phyloP scores from a whole-genome alignment of 169 alveolate species.

The Plasmodium relictum region DNA sequence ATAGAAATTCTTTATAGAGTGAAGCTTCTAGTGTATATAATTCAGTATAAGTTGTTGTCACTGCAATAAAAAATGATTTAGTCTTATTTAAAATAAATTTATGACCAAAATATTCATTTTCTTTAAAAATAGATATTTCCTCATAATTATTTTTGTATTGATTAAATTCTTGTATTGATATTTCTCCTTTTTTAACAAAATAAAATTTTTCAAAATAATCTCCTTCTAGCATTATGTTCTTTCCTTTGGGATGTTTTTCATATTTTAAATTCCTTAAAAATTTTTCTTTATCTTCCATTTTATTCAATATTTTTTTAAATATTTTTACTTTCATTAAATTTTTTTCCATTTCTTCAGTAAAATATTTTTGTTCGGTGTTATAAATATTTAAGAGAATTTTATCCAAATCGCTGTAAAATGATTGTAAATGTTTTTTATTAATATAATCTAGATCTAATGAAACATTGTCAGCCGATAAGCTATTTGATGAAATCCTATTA shows the following conservation, averaged over 20 bases:
- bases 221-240: conserved; percentile 65
- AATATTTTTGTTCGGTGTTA: conserved; percentile 72
- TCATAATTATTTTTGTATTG: conserved; percentile 75
- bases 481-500: background rate
- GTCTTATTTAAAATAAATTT: conserved; percentile 33
- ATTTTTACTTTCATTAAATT: conserved; percentile 54
- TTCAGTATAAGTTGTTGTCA: conserved; percentile 46
- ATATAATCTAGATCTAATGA: conserved; percentile 49
- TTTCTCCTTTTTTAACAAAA: conserved; percentile 61
- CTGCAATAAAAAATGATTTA: conserved; percentile 43
- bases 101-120: conserved; percentile 67
- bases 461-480: conserved; percentile 23
- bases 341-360: conserved; percentile 73
- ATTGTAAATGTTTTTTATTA: conserved; percentile 31
- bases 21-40: conserved; percentile 58
- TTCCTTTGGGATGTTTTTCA: conserved; percentile 70
- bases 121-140: conserved; percentile 22
- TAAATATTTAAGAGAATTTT: conserved; percentile 35
- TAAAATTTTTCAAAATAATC: conserved; percentile 55
- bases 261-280: conserved; percentile 40
- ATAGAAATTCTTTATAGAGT: conserved; percentile 22
- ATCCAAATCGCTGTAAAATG: conserved; percentile 72
- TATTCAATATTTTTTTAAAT: conserved; percentile 28
- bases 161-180: conserved; percentile 69
- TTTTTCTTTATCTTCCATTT: conserved; percentile 53